Base-by-base conservation (phyloP, 176 grass and related monocot genomes). In the Hsuehochloa calcarea region DNA sequence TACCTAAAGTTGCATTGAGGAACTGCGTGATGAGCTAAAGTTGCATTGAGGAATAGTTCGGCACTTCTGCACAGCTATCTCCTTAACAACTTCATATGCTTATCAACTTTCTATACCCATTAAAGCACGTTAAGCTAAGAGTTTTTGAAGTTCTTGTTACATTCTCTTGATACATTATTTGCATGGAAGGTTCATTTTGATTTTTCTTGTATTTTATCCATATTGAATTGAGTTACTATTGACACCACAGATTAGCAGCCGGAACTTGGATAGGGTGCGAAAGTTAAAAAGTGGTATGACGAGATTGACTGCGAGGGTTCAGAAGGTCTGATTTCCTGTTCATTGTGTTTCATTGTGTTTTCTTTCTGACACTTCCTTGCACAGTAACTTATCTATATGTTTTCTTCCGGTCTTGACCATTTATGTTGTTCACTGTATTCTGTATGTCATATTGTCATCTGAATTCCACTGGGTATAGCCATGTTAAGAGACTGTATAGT, bases 211-310 rank as follows among this genome's bases (percentile, higher is more conserved):
- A 52, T 68, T 85, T 62, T 43, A 75, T 52, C 45, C 47, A 38
- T 68, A 73, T 65, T 81, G 79, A 74, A 39, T 80, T 71, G 31
- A 51, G 35, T 65, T 62, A 23, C 65, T 72, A 37, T 75, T 34
- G n/a, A 41, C 70, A 67, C 81, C 75, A 78, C 93, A 99, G 97
- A 94, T 99, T 86, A 99, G 93, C 55, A 99, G 97, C 75, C 90
- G 92, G 73, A 99, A 99, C 90, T 92, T 99, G 90, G 97, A 99
- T 86, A 91, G 93, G 82, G 97, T 99, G 68, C 86, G 97, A 0
- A 99, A 99, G 81, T 86, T 99, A 79, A 99, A 99, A 84, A 99
- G 93, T 77, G 91, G 90, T 34, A 99, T 99, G 97, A 99, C 92
- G 44, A 96, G 92, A 82, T 92, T 99, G 79, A 99, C 91, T 15